Conservation (phyloP, 306 rosid genomes). For the Corylus avellana region DNA sequence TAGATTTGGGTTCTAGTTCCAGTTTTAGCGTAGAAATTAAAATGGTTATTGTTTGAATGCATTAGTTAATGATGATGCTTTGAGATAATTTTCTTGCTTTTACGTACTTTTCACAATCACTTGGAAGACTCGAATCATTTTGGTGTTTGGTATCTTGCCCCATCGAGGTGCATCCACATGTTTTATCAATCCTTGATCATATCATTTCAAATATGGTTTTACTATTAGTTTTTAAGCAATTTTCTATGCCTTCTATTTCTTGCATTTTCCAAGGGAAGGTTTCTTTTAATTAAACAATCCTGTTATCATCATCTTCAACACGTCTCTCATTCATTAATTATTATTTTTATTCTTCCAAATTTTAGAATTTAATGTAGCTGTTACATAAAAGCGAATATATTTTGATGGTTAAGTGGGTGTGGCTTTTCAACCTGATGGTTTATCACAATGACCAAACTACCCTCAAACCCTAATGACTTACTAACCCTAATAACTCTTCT, state of each 20-base stretch:
- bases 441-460: not conserved
- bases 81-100: not conserved
- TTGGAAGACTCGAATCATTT: not conserved
- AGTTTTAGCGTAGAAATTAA: too few relatives aligned
- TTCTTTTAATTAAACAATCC: not conserved
- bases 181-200: not conserved
- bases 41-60: too few relatives aligned
- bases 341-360: not conserved
- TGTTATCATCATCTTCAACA: not conserved
- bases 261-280: not conserved
- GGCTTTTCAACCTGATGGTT: not conserved
- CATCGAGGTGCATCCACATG: not conserved
- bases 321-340: not conserved
- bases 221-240: not conserved
- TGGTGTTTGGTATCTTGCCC: not conserved
- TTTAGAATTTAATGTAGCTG: not conserved
- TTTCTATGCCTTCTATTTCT: not conserved
- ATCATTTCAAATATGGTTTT: not conserved
- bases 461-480: too few relatives aligned
- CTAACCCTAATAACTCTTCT: too few relatives aligned
- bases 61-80: not conserved
- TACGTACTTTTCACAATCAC: not conserved
- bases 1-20: too few relatives aligned
- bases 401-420: not conserved
- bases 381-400: not conserved